These are phyloP conservation scores for Didymella pomorum DNA, from an alignment of 2,329 filamentous ascomycete genomes.

Conservation along the genomic window DNA sequence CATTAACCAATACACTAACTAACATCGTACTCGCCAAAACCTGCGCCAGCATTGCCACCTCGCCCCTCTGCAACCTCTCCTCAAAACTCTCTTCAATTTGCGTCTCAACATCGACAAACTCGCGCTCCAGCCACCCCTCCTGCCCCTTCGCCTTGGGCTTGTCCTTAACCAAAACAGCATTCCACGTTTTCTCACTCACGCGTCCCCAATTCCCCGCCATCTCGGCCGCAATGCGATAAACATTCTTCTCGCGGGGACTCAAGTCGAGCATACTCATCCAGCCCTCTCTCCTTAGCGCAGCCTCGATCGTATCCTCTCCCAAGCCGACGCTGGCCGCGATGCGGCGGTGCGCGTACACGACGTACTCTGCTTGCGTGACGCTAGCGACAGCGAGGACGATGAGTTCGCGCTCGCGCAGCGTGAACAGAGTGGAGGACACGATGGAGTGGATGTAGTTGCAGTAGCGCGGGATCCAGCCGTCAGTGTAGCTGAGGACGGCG, in stretches of 20 bases:
- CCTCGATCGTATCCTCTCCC: background rate
- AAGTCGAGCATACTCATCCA: background rate
- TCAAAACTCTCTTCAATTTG: background rate
- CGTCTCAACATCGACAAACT: background rate
- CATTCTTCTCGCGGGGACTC: slow-evolving; percentile 3
- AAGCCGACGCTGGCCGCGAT: background rate
- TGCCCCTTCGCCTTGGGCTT: background rate
- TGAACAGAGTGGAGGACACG: background rate
- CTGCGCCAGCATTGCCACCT: slow-evolving; percentile 13
- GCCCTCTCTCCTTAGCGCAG: background rate
- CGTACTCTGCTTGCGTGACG: background rate
- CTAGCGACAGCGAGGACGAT: slow-evolving; percentile 4
- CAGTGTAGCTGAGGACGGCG: slow-evolving; percentile 13
- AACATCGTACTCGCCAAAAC: slow-evolving; percentile 13
- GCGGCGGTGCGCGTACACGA: slow-evolving; percentile 3
- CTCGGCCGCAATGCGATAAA: slow-evolving; percentile 6
- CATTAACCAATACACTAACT: slow-evolving; percentile 15
- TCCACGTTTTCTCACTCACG: slow-evolving; percentile 6
- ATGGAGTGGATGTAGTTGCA: slow-evolving; percentile 15
- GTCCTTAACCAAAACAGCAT: slow-evolving; percentile 1
- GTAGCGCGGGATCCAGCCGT: slow-evolving; percentile 8
- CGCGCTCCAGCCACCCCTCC: slow-evolving; percentile 14
- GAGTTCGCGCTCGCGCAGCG: slow-evolving; percentile 6
- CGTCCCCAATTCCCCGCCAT: slow-evolving; percentile 12
- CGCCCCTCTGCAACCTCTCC: slow-evolving; percentile 3